Conservation (phyloP, 805 yeast species). For the Scheffersomyces amazonensis region DNA sequence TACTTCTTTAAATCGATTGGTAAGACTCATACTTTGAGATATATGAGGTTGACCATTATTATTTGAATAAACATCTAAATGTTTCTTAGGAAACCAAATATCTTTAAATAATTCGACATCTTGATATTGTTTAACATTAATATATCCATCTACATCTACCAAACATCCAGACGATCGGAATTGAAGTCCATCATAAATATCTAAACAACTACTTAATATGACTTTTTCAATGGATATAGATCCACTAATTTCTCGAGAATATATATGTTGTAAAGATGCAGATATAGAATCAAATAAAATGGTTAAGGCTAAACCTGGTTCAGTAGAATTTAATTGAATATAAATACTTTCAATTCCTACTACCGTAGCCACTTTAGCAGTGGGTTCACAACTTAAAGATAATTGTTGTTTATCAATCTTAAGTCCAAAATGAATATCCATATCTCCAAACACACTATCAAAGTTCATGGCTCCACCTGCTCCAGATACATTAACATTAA, state of each 20-base stretch:
- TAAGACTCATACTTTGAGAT: conserved; percentile 35
- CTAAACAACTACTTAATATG: conserved; percentile 46
- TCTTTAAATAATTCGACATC: conserved; percentile 81
- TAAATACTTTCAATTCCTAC: conserved; percentile 71
- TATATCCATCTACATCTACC: conserved; percentile 54
- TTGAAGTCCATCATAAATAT: conserved; percentile 38
- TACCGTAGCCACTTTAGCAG: conserved; percentile 86
- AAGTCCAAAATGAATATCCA: conserved; percentile 63
- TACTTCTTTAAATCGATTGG: conserved; percentile 52
- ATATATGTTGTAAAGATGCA: conserved; percentile 83
- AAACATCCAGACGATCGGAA: conserved; percentile 51
- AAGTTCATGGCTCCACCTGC: neutral
- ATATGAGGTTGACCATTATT: neutral
- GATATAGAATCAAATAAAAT: conserved; percentile 53
- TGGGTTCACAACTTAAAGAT: conserved; percentile 86
- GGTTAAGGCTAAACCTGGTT: conserved; percentile 37
- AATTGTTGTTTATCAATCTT: conserved; percentile 71
- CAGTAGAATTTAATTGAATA: conserved; percentile 53
- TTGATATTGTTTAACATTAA: conserved; percentile 82
- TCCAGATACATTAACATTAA: neutral
- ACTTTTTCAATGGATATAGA: conserved; percentile 49
- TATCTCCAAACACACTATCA: conserved; percentile 33
- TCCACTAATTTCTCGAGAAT: conserved; percentile 87
- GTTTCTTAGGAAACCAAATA: conserved; percentile 63
- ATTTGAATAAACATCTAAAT: conserved; percentile 3